A percentile compares a stretch with the other conserved stretches of the same genome.
These are phyloP conservation scores for Xylaria sp. DNA, from an alignment of 2,329 filamentous ascomycete species.

Conservation along the genomic window DNA sequence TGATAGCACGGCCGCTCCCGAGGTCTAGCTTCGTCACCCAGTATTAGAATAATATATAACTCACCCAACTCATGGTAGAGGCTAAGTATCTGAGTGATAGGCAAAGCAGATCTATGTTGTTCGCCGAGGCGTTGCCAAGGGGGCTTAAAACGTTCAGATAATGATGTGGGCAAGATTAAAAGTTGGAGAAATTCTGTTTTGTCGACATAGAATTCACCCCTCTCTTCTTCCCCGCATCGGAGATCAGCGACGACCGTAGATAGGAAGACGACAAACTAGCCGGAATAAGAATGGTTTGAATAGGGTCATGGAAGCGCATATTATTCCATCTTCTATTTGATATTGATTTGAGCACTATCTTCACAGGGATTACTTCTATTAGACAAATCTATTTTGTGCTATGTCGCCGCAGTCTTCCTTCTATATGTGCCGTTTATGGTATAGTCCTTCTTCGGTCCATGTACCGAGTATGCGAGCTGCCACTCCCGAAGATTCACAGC, in stretches of 20 bases:
- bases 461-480: conserved; percentile 71
- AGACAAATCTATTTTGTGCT: background rate
- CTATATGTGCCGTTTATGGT: conserved; percentile 65
- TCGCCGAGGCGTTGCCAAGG: background rate
- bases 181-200: background rate
- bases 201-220: conserved; percentile 13
- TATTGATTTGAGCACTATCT: background rate
- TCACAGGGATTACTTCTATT: background rate
- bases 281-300: background rate
- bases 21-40: background rate
- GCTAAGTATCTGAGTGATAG: background rate
- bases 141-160: background rate
- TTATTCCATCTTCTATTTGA: background rate
- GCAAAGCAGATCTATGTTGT: background rate
- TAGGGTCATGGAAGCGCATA: background rate
- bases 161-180: background rate
- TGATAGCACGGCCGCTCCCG: background rate
- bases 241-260: background rate
- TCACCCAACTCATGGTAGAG: background rate
- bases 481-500: conserved; percentile 67
- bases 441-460: conserved; percentile 80
- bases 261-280: background rate
- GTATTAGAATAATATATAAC: background rate
- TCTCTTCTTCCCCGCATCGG: conserved; percentile 22
- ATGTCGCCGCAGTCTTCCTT: conserved; percentile 41